Evolutionary conservation across 176 grass and related monocot genomes (phyloP).

Genomic region (Paspalum notatum): DNA sequence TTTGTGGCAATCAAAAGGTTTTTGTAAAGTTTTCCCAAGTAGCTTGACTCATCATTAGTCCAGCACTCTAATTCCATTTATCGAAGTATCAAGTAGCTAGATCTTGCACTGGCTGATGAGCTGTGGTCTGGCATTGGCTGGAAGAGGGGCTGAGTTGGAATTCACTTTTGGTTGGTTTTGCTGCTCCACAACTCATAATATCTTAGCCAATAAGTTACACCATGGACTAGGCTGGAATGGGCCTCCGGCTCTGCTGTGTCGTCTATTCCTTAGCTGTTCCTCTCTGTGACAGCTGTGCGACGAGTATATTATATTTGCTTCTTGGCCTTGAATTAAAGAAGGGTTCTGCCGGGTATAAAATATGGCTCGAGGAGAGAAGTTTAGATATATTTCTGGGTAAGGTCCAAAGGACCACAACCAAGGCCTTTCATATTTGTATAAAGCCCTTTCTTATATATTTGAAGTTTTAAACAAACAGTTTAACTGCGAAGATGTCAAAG

Average conservation of each 20-base stretch:
- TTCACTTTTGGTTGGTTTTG: constrained; percentile 65
- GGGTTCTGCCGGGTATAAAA: constrained; percentile 41
- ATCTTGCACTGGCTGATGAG: constrained; percentile 53
- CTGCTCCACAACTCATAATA: constrained; percentile 48
- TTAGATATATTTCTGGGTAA: constrained; percentile 21
- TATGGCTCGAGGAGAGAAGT: neutral
- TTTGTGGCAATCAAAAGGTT: constrained; percentile 98
- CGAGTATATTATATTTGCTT: constrained; percentile 41
- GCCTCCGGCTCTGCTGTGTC: constrained; percentile 45
- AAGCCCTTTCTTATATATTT: constrained; percentile 13
- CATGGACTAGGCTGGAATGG: constrained; percentile 63
- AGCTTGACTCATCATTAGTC: constrained; percentile 54
- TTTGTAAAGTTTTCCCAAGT: constrained; percentile 87
- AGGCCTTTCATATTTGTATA: constrained; percentile 28
- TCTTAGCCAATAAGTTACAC: constrained; percentile 54
- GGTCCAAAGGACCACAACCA: constrained; percentile 31
- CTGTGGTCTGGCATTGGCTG: constrained; percentile 55
- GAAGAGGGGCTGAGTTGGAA: constrained; percentile 49
- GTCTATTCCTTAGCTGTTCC: constrained; percentile 42
- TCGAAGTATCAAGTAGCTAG: constrained; percentile 62
- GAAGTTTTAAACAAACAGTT: constrained; percentile 20
- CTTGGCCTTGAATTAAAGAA: constrained; percentile 46
- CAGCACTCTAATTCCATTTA: constrained; percentile 54
- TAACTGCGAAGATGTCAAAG: constrained; percentile 21
- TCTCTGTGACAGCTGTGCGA: constrained; percentile 55